Base-by-base conservation (phyloP, 2,329 filamentous ascomycete species). In the Emmonsiellopsis sp. region DNA sequence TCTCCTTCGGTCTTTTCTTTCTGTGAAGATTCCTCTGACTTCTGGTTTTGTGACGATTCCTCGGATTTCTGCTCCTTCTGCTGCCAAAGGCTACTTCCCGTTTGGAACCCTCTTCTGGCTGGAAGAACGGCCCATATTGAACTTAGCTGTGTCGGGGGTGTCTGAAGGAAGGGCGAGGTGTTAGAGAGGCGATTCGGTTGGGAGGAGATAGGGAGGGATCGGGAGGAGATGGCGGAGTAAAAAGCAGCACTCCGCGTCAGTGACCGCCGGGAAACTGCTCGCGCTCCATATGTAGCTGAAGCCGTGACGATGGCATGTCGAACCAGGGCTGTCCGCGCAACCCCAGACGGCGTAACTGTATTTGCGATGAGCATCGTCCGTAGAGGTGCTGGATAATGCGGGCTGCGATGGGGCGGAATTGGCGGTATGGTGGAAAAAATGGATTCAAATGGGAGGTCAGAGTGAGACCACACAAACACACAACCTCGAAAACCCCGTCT, bases 1-100 rank as follows among this genome's bases (percentile, higher is more conserved):
- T 72, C 73, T 52, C 80, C 70, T 30, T 76, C 71, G 58, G 76
- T 70, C 53, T 73, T 61, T 50, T 73, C 70, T 41, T 78, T 69
- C 49, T 78, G 70, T 55, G 77, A 73, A 49, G 65, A 63, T 47
- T 69, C 65, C 7, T 65, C 60, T 5, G 66, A 58, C 51, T 72
- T 68, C 55, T 65, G 59, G 37, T 63, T 63, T 50, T 67, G 59
- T 15, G 72, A 66, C 43, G 74, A 62, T 41, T 76, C 63, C 57
- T 73, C 67, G 40, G 72, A 62, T 55, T 77, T 71, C 54, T 68
- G 64, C 60, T 63, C 70, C 57, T 69, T 63, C 52, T 70, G 61
- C 56, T 70, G 67, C 62, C 62, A 65, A 53, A 62, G 63, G 54
- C 60, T 52, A 30, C 62, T 60, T 53, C 64, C 61, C 52, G 61